These are phyloP conservation scores for Fonsecaea erecta DNA, from an alignment of 2,329 filamentous ascomycete species.

Conservation along the genomic window DNA sequence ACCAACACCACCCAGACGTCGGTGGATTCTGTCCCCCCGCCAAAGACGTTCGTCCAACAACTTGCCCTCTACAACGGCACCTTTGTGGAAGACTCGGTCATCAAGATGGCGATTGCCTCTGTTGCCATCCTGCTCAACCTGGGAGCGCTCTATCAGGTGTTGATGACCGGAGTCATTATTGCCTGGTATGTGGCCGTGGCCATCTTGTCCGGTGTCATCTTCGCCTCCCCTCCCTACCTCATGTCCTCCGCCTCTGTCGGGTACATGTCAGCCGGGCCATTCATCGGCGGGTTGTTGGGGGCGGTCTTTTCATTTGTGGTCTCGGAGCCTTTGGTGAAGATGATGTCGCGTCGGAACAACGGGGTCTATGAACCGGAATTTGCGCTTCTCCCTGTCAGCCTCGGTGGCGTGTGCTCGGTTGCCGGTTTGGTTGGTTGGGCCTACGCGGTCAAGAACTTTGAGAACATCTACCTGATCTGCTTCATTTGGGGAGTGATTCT, in stretches of 20 bases:
- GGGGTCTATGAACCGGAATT: conserved; percentile 50
- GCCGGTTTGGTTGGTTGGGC: conserved; percentile 49
- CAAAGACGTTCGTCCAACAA: conserved; percentile 27
- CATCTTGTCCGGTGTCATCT: conserved; percentile 40
- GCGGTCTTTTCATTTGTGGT: conserved; percentile 35
- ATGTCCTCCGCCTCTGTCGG: conserved; percentile 39
- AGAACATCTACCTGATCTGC: conserved; percentile 25
- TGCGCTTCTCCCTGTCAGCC: conserved; percentile 38
- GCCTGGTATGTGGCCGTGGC: conserved; percentile 40
- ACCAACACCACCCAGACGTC: conserved; percentile 16
- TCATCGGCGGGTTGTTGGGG: conserved; percentile 25
- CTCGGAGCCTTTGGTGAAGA: conserved; percentile 42
- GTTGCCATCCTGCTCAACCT: conserved; percentile 42
- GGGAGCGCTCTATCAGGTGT: conserved; percentile 40
- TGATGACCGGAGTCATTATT: conserved; percentile 38
- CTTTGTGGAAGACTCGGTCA: conserved; percentile 23
- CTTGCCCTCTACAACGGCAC: conserved; percentile 29
- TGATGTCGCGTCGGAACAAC: conserved; percentile 48
- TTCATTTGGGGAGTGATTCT: conserved; percentile 29
- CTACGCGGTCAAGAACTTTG: conserved; percentile 14
- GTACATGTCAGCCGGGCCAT: conserved; percentile 32
- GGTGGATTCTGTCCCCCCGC: conserved; percentile 18
- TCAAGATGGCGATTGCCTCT: conserved; percentile 40
- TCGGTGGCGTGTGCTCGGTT: conserved; percentile 21
- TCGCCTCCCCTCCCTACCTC: conserved; percentile 41